Evolutionary conservation across 805 yeast genomes (phyloP).

Genomic region (Hanseniaspora pseudoguilliermondii): DNA sequence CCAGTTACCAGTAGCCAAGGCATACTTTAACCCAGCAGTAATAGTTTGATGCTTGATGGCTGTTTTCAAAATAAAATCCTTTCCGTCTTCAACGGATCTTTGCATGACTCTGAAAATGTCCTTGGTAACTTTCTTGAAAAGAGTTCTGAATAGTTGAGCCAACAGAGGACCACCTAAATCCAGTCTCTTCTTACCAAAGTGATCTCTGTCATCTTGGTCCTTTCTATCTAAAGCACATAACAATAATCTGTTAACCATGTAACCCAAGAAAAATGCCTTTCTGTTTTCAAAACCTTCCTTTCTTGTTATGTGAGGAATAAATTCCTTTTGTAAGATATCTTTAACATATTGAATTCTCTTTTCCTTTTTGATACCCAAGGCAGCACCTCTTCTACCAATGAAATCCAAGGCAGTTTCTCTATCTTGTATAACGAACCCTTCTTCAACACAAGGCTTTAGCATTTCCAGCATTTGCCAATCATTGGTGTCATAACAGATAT

Average conservation of each 20-base stretch:
- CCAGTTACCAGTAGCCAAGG: slow-evolving; percentile 99
- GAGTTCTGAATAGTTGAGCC: slow-evolving; percentile 86
- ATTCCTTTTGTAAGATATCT: slow-evolving; percentile 90
- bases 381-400: slow-evolving; percentile 97
- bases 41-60: slow-evolving; percentile 96
- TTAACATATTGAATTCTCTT: slow-evolving; percentile 97
- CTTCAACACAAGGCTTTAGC: slow-evolving; percentile 98
- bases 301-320: slow-evolving; percentile 93
- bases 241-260: slow-evolving; percentile 90
- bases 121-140: slow-evolving; percentile 87
- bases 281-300: slow-evolving; percentile 93
- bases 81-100: slow-evolving; percentile 94
- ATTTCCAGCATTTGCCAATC: slow-evolving; percentile 99
- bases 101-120: slow-evolving; percentile 98
- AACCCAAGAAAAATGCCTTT: slow-evolving; percentile 93
- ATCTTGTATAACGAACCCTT: slow-evolving; percentile 95
- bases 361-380: slow-evolving; percentile 89
- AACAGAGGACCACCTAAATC: slow-evolving; percentile 97
- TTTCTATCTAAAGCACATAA: slow-evolving; percentile 94
- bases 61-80: slow-evolving; percentile 87
- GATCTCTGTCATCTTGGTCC: slow-evolving; percentile 98
- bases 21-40: slow-evolving; percentile 93
- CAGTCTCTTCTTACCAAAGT: slow-evolving; percentile 94
- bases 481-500: slow-evolving; percentile 90
- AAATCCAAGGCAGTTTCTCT: slow-evolving; percentile 95